Base-by-base conservation (phyloP, 352 stramenopile genomes). In the Phytopythium oedochilum region DNA sequence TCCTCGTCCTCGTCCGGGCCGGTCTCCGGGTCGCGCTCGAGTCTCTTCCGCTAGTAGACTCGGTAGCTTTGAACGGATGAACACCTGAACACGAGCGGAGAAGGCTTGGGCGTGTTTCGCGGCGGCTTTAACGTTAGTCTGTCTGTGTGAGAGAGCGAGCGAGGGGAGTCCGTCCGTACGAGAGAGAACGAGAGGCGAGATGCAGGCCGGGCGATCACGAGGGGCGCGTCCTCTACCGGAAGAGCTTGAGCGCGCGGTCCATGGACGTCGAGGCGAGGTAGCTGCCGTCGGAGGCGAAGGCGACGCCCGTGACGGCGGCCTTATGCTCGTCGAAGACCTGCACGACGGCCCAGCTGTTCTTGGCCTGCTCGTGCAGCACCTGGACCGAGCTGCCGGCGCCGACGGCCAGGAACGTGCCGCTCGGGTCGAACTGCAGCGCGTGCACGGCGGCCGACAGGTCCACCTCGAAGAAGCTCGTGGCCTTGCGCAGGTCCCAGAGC, bases 401-500 rank as follows among this genome's bases (percentile, higher is more conserved):
- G 15, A 87, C 77, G 3, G 76, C 82, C 22, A 89, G 56, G 53
- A 81, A 69, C 49, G 68, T 70, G 34, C 79, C 79, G 43, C 78
- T 88, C 12, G 70, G 59, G 25, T 92, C 82, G 59, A 87, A 89
- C 54, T 59, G 68, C 18, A 90, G 60, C 29, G 71, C 65, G 52
- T 87, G 61, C 42, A 89, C 79, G 31, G 60, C 47, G 36, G 66
- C n/a, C 43, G 65, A 80, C 32, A 88, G 45, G 38, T 89, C 70
- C 38, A 92, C 28, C 55, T 86, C 72, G 28, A 71, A 74, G 47
- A 96, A 81, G 59, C 71, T 92, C 59, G 86, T 86, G 38, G 89
- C 78, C 67, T 96, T 97, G 49, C 94, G 88, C 59, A 99, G 69
- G 68, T 99, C 96, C 93, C 92, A 98, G 23, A 98, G 71, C 55